These are phyloP conservation scores for Phoenix roebelenii DNA, from an alignment of 176 grass and related monocot genomes.

Conservation along the genomic window DNA sequence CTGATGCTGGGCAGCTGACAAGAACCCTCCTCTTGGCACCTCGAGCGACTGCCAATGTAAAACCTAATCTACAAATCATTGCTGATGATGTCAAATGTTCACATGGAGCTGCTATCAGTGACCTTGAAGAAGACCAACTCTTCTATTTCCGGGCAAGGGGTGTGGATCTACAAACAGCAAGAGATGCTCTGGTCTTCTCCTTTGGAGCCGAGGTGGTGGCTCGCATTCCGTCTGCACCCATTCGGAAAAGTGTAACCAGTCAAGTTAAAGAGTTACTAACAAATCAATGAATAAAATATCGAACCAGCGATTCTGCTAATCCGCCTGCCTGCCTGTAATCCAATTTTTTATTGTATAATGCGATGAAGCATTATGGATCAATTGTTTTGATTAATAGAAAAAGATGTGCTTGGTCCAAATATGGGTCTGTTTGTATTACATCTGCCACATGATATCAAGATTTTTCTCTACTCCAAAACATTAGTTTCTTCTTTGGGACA, in stretches of 20 bases:
- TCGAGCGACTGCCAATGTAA: constrained; percentile 73
- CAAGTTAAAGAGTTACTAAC: constrained; percentile 49
- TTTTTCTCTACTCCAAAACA: too few species aligned
- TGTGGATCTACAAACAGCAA: constrained; percentile 51
- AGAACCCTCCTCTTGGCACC: constrained; percentile 77
- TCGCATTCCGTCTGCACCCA: constrained; percentile 54
- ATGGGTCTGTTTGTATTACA: too few species aligned
- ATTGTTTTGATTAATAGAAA: too few species aligned
- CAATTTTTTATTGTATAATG: too few species aligned
- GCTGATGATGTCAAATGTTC: constrained; percentile 94
- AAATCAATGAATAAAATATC: constrained; percentile 12
- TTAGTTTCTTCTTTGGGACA: too few species aligned
- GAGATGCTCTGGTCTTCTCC: constrained; percentile 63
- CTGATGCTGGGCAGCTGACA: constrained; percentile 80
- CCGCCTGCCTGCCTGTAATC: too few species aligned
- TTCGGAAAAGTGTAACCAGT: constrained; percentile 33
- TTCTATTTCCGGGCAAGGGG: constrained; percentile 86
- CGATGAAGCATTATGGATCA: too few species aligned
- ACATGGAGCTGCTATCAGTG: constrained; percentile 91
- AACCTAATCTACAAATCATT: constrained; percentile 96
- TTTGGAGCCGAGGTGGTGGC: constrained; percentile 78
- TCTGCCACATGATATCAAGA: too few species aligned
- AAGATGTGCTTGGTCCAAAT: too few species aligned
- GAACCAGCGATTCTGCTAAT: too few species aligned
- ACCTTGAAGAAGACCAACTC: constrained; percentile 65